Evolutionary conservation across 1,284 basidiomycete genomes (phyloP).

Genomic region (Sporisorium iseilematis-ciliati): DNA sequence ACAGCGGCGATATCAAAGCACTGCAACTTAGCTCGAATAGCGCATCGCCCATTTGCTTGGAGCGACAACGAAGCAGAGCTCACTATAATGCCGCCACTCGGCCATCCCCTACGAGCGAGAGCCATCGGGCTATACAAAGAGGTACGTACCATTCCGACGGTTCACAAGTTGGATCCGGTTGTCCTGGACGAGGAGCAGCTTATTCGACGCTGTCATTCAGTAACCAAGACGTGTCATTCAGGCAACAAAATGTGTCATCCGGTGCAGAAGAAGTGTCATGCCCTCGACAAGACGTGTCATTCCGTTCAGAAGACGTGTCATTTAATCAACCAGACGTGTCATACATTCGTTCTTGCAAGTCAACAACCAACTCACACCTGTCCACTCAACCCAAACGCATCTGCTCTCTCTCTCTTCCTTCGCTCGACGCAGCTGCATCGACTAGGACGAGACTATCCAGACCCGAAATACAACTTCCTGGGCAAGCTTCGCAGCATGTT

Average conservation of each 20-base stretch:
- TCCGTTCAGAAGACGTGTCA: too few relatives aligned
- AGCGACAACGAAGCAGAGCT: too few relatives aligned
- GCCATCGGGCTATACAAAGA: constrained; percentile 67
- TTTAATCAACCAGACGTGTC: too few relatives aligned
- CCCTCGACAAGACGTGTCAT: too few relatives aligned
- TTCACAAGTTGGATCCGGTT: not conserved
- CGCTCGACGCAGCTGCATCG: constrained; percentile 56
- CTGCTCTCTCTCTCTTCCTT: not conserved
- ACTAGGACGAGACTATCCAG: constrained; percentile 67
- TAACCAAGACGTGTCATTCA: too few relatives aligned
- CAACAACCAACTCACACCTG: not conserved
- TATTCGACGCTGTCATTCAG: too few relatives aligned
- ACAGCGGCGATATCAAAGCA: too few relatives aligned
- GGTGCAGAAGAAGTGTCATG: too few relatives aligned
- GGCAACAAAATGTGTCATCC: not conserved
- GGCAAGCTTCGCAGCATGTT: constrained; percentile 64
- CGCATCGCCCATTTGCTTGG: too few relatives aligned
- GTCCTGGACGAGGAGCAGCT: not conserved
- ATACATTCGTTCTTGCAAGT: not conserved
- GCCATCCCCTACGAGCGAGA: constrained; percentile 62
- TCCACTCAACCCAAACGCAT: not conserved
- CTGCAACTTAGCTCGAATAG: not conserved
- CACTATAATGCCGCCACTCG: constrained; percentile 59
- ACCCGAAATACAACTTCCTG: constrained; percentile 67
- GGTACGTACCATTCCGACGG: constrained; percentile 22